Base-by-base conservation (phyloP, 2,329 filamentous ascomycete species). In the Plenodomus biglobosus region DNA sequence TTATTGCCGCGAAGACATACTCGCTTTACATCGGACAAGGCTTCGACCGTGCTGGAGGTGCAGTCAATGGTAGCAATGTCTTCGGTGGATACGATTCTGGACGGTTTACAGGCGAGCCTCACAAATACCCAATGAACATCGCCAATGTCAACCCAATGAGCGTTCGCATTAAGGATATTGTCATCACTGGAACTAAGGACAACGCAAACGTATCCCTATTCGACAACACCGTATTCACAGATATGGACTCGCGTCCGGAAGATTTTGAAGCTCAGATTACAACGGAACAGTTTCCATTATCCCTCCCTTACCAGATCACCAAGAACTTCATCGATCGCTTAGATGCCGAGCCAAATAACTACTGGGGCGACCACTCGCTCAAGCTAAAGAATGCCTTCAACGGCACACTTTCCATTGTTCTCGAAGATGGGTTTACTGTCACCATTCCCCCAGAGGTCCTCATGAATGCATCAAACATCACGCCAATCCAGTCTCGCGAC, bases 11-110 rank as follows among this genome's bases (percentile, higher is more conserved):
- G 1, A 66, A 67, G 22, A 75, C 74, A 20, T 75, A 73, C 51
- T 72, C 73, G 8, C 61, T 76, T 3, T 76, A 76, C 53, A 70
- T 75, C 38, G 75, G 74, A 2, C 69, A 73, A 41, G 70, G 69
- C 19, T 73, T 74, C 51, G 66, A 71, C 34, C 66, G 72, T 24
- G 72, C 73, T 1, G 72, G 70, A 15, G 74, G 75, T 15, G 56
- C 48, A 2, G 65, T 74, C 20, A 76, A 76, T 44, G 75, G 75
- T 20, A 73, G 69, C 48, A 71, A 74, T 32, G 68, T 69, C 2
- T 72, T 76, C 32, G 75, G 75, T n/a, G 75, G 75, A 18, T 76
- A 73, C 50, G 75, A 77, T 52, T 69, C 73, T 11, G 72, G 72
- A 19, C 71, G 74, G 17, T 75, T 76, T 50, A 65, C 62, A 1